Evolutionary conservation across 331 rosid species (phyloP).

Genomic region (Saraca asoca): DNA sequence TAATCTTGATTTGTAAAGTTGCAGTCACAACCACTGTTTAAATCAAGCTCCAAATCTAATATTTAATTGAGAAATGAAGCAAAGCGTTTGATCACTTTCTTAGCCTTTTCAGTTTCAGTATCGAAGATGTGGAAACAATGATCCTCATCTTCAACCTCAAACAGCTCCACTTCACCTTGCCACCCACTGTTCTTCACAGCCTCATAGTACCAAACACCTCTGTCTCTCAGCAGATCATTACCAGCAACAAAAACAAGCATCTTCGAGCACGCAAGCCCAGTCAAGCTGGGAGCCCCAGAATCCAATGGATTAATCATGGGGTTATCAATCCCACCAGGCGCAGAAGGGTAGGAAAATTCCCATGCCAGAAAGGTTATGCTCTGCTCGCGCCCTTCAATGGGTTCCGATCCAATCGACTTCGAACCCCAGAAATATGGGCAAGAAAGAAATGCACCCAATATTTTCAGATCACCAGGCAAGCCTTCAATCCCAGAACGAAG

Average conservation of each 20-base stretch:
- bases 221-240: slow-evolving; percentile 32
- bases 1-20: no score
- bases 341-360: slow-evolving; percentile 38
- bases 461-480: slow-evolving; percentile 33
- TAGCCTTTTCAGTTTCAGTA: not conserved
- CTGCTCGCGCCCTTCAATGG: slow-evolving; percentile 22
- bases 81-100: not conserved
- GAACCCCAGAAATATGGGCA: slow-evolving; percentile 48
- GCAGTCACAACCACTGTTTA: no score
- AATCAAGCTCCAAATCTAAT: no score
- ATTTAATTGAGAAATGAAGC: not conserved
- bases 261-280: slow-evolving; percentile 41
- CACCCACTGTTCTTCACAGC: slow-evolving; percentile 49
- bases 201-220: no score
- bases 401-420: slow-evolving; percentile 35
- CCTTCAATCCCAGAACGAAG: slow-evolving; percentile 41
- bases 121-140: slow-evolving; percentile 29
- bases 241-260: slow-evolving; percentile 42
- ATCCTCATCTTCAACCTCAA: slow-evolving; percentile 30
- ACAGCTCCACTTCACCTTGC: slow-evolving; percentile 41
- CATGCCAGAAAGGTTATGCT: slow-evolving; percentile 11
- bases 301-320: slow-evolving; percentile 41
- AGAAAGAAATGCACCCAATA: slow-evolving; percentile 34
- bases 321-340: slow-evolving; percentile 47
- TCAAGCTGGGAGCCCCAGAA: slow-evolving; percentile 46